phyloP scores from a whole-genome alignment of 805 yeast genomes.

The Monosporozyma yasuniensis region DNA sequence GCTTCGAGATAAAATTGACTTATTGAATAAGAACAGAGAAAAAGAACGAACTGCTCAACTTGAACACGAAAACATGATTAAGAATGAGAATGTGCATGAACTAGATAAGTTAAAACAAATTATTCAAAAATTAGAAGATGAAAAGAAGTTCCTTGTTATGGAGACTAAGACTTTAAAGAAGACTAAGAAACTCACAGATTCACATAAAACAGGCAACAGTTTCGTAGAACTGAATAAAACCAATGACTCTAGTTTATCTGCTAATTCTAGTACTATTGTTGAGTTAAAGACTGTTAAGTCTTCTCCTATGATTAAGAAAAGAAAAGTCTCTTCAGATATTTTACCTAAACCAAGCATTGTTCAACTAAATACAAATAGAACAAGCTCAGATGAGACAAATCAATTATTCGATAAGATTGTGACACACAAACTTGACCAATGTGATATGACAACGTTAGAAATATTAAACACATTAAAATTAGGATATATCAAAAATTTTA shows the following conservation, averaged over 20 bases:
- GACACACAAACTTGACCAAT: conserved; percentile 18
- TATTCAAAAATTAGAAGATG: conserved; percentile 41
- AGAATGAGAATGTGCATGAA: conserved; percentile 24
- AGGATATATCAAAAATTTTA: conserved; percentile 11
- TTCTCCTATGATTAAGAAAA: conserved; percentile 6
- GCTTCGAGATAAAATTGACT: conserved; percentile 53
- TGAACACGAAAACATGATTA: conserved; percentile 21
- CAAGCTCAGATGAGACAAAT: conserved; percentile 19
- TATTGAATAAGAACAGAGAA: conserved; percentile 35
- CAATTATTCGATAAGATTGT: conserved; percentile 20
- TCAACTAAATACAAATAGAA: conserved; percentile 13
- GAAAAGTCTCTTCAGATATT: conserved; percentile 6
- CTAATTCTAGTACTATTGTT: not conserved
- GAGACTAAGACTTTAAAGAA: conserved; percentile 33
- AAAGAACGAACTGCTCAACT: conserved; percentile 31
- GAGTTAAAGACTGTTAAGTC: not conserved
- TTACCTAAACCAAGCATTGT: conserved; percentile 6
- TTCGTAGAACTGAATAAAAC: not conserved
- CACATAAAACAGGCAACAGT: conserved; percentile 4
- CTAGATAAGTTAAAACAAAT: conserved; percentile 34
- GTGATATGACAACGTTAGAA: conserved; percentile 22
- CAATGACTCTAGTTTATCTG: conserved; percentile 3
- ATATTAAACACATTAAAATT: conserved; percentile 18
- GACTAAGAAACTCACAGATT: conserved; percentile 1
- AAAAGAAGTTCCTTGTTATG: conserved; percentile 44